These are phyloP conservation scores for Lachnellula cervina DNA, from an alignment of 2,329 filamentous ascomycete species.

Conservation along the genomic window DNA sequence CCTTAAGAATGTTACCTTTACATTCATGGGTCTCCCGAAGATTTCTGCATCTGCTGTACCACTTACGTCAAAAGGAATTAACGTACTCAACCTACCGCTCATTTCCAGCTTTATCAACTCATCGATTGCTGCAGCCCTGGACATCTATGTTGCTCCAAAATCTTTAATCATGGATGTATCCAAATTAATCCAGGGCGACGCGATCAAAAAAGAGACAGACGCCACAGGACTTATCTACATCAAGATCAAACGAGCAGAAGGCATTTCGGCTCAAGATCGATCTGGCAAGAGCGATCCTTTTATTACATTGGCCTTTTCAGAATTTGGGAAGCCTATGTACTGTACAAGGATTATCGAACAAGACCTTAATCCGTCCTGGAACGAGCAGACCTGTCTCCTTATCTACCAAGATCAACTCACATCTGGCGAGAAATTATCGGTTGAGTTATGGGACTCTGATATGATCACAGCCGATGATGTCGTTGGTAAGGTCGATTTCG, in stretches of 20 bases:
- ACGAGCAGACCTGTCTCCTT: slow-evolving; percentile 17
- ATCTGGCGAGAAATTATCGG: slow-evolving; percentile 15
- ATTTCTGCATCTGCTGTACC: slow-evolving; percentile 18
- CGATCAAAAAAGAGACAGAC: slow-evolving; percentile 19
- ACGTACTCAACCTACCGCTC: slow-evolving; percentile 15
- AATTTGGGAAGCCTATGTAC: slow-evolving; percentile 17
- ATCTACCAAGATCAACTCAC: slow-evolving; percentile 19
- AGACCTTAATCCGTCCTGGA: slow-evolving; percentile 17
- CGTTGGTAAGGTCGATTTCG: slow-evolving; percentile 17
- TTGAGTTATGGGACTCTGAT: slow-evolving; percentile 19
- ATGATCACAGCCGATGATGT: slow-evolving; percentile 14
- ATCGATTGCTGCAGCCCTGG: slow-evolving; percentile 16
- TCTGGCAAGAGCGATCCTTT: slow-evolving; percentile 21
- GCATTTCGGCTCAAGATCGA: slow-evolving; percentile 13
- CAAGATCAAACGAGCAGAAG: slow-evolving; percentile 18
- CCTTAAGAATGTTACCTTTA: slow-evolving; percentile 19
- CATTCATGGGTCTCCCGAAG: slow-evolving; percentile 20
- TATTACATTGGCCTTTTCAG: slow-evolving; percentile 16
- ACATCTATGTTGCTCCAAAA: slow-evolving; percentile 20
- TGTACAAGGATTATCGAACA: slow-evolving; percentile 19
- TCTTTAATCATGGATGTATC: slow-evolving; percentile 21
- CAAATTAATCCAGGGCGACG: slow-evolving; percentile 17
- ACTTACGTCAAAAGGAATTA: slow-evolving; percentile 17
- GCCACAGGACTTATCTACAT: slow-evolving; percentile 18
- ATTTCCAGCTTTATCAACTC: slow-evolving; percentile 19